Conservation (phyloP, 2,329 filamentous ascomycete genomes). For the Eurotiales sp. region DNA sequence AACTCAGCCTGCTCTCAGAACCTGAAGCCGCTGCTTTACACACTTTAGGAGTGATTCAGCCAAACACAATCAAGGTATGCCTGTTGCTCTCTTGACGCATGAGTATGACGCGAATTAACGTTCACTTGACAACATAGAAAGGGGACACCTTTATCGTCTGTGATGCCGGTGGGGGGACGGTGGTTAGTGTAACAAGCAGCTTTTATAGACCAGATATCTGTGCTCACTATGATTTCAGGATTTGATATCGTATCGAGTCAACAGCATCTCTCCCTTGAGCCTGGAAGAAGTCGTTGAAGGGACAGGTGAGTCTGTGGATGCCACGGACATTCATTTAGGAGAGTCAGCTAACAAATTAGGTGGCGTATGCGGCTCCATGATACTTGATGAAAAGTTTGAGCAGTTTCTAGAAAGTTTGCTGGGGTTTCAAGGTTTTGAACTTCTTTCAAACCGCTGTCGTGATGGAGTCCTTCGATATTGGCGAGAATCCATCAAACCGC, state of each 20-base stretch:
- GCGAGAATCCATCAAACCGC: neutral
- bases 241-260: constrained; percentile 30
- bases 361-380: constrained; percentile 28
- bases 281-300: constrained; percentile 27
- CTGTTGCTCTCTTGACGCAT: neutral
- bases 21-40: constrained; percentile 33
- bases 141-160: constrained; percentile 33
- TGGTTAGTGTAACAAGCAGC: constrained; percentile 19
- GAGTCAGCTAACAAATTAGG: constrained; percentile 17
- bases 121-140: constrained; percentile 13
- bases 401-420: neutral
- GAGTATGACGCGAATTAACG: neutral
- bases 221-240: constrained; percentile 18
- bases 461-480: constrained; percentile 14
- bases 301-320: constrained; percentile 22
- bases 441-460: neutral
- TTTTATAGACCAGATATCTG: neutral
- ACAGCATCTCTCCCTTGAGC: constrained; percentile 20
- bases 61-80: constrained; percentile 23
- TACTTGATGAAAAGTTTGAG: constrained; percentile 10
- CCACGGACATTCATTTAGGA: neutral
- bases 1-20: constrained; percentile 21
- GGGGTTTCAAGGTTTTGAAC: neutral
- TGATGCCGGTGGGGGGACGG: constrained; percentile 38
- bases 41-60: constrained; percentile 25